phyloP scores from a whole-genome alignment of 345 rosid species.

The Alliaria petiolata region DNA sequence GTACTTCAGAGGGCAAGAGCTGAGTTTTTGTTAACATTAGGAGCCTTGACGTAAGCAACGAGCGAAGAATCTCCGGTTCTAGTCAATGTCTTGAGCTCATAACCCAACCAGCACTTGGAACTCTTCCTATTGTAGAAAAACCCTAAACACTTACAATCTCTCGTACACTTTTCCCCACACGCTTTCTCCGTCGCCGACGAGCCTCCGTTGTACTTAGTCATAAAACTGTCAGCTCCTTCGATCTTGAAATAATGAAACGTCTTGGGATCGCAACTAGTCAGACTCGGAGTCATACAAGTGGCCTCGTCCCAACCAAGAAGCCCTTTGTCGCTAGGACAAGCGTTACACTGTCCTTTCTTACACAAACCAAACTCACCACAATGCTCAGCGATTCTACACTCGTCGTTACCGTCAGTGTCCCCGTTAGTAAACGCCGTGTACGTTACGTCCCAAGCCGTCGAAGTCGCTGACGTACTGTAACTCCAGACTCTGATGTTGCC shows the following conservation, averaged over 20 bases:
- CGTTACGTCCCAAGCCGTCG: neutral
- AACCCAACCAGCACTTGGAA: neutral
- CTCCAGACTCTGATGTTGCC: neutral
- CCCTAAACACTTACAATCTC: slow-evolving; percentile 48
- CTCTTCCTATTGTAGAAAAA: slow-evolving; percentile 36
- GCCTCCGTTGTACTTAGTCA: slow-evolving; percentile 32
- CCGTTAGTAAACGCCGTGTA: neutral
- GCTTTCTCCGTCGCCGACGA: slow-evolving; percentile 26
- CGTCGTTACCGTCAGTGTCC: neutral
- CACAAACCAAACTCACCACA: neutral
- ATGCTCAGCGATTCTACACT: neutral
- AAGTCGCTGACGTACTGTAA: neutral
- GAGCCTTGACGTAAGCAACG: slow-evolving; percentile 1
- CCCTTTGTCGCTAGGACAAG: neutral
- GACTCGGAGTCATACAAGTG: slow-evolving; percentile 14
- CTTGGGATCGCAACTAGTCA: neutral
- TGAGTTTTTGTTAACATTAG: neutral
- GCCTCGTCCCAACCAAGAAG: neutral
- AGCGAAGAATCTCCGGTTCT: neutral
- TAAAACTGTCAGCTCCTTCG: neutral
- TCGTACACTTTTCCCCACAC: slow-evolving; percentile 39
- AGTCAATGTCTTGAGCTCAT: neutral
- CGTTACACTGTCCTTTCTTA: neutral
- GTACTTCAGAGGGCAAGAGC: neutral
- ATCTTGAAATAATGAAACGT: slow-evolving; percentile 4